These are phyloP conservation scores for Chimonanthus salicifolius DNA, from an alignment of 164 flowering plant species.

Conservation along the genomic window DNA sequence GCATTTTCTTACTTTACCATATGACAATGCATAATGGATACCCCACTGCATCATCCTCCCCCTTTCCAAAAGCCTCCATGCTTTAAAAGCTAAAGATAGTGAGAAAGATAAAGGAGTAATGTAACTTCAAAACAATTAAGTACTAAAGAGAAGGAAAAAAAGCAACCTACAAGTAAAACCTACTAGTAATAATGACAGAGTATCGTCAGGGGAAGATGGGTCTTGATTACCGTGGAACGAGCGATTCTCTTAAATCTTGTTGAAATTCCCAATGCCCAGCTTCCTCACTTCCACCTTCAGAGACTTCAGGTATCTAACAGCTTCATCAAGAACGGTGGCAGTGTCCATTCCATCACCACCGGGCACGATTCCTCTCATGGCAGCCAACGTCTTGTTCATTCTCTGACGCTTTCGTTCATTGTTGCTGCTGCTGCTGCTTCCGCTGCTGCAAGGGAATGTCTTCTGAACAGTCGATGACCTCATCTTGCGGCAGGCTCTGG, in stretches of 20 bases:
- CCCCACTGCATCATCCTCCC: not conserved
- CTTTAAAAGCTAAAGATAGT: conserved; percentile 1
- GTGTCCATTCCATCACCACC: conserved; percentile 61
- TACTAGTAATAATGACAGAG: not conserved
- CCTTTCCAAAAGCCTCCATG: not conserved
- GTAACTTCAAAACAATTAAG: not conserved
- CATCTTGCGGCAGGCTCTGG: conserved; percentile 26
- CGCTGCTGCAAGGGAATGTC: conserved; percentile 22
- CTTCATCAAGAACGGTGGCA: conserved; percentile 67
- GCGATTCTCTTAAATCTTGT: not conserved
- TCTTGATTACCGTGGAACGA: not conserved
- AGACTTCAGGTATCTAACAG: conserved; percentile 72
- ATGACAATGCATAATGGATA: not conserved
- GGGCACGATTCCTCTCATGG: conserved; percentile 61
- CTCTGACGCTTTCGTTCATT: conserved; percentile 41
- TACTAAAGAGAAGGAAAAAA: not conserved
- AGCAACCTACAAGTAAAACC: not conserved
- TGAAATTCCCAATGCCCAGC: conserved; percentile 27
- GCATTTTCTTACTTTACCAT: not conserved
- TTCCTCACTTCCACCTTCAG: conserved; percentile 67
- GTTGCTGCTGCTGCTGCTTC: conserved; percentile 16
- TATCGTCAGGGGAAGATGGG: not conserved
- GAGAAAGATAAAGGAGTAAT: not conserved
- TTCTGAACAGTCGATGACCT: conserved; percentile 23
- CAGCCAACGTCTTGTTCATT: conserved; percentile 61